These are phyloP conservation scores for Litchi chinensis DNA, from an alignment of 345 rosid genomes.

Conservation along the genomic window DNA sequence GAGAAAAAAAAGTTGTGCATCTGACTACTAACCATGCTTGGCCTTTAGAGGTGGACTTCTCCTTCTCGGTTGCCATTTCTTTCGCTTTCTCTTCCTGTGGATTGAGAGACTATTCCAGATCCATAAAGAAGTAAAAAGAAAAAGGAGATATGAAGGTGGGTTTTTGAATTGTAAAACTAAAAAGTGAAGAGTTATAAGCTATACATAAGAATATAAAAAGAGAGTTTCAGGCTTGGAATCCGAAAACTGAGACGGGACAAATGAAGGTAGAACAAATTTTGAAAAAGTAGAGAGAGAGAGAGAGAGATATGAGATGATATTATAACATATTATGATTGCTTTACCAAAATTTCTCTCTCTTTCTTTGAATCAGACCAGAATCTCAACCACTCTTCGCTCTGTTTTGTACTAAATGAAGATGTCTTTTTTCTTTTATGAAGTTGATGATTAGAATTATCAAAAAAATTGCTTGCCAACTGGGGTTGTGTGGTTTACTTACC, in stretches of 20 bases:
- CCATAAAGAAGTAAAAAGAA: slow-evolving; percentile 13
- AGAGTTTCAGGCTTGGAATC: slow-evolving; percentile 32
- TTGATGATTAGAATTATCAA: slow-evolving; percentile 13
- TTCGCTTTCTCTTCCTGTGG: not conserved
- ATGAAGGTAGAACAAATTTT: slow-evolving; percentile 41
- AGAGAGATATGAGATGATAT: not conserved
- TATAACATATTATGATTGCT: slow-evolving; percentile 13
- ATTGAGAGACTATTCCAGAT: slow-evolving; percentile 27
- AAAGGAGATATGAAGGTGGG: not conserved
- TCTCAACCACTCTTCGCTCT: slow-evolving; percentile 41
- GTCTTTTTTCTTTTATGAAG: slow-evolving; percentile 26
- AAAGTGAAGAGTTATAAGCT: not conserved
- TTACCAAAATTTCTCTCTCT: slow-evolving; percentile 23
- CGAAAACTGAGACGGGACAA: slow-evolving; percentile 48
- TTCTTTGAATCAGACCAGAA: slow-evolving; percentile 34
- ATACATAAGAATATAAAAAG: not conserved
- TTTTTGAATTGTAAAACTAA: not conserved
- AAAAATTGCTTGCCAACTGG: slow-evolving; percentile 31
- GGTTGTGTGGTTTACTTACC: not conserved
- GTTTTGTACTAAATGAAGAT: not conserved
- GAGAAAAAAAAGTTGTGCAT: not conserved
- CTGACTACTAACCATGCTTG: slow-evolving; percentile 77
- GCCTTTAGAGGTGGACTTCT: slow-evolving; percentile 68
- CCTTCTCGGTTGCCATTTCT: slow-evolving; percentile 73
- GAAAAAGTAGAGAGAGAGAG: slow-evolving; percentile 34